A percentile compares a stretch with the other conserved stretches of the same genome.
Evolutionary conservation across 1,139 yeast species (phyloP).

Genomic region (Magnusiomyces sp.): DNA sequence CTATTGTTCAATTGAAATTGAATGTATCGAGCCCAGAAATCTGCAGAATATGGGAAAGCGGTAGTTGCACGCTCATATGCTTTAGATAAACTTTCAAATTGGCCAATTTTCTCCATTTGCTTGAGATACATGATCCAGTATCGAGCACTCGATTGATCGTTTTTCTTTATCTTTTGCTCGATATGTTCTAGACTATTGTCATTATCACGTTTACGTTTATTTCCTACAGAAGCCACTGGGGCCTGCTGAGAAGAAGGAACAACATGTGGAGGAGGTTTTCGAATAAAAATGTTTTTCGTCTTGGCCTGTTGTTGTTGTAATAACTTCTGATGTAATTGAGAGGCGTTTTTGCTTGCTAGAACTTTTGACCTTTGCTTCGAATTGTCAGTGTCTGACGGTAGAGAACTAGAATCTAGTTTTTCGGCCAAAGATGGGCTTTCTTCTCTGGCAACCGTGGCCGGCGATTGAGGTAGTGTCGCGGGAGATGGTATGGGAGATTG

Average conservation of each 20-base stretch:
- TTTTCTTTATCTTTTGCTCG: constrained; percentile 50
- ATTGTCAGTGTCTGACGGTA: no score
- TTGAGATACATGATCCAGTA: constrained; percentile 1
- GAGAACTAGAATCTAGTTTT: no score
- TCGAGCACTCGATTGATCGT: constrained; percentile 20
- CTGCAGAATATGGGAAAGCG: constrained; percentile 55
- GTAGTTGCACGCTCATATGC: constrained; percentile 54
- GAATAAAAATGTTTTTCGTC: no score
- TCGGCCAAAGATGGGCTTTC: no score
- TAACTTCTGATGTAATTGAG: not conserved
- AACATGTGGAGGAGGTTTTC: no score
- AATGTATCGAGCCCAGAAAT: constrained; percentile 63
- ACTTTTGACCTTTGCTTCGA: no score
- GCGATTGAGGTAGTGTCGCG: no score
- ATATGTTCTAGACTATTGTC: constrained; percentile 23
- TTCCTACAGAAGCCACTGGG: not conserved
- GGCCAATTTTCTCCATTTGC: constrained; percentile 32
- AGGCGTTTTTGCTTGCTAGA: no score
- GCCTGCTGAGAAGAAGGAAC: not conserved
- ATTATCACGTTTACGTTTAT: constrained; percentile 4
- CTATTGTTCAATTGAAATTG: constrained; percentile 60
- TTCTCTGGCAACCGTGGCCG: no score
- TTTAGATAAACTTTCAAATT: constrained; percentile 52
- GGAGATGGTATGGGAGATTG: no score
- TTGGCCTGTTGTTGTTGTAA: not conserved